Conservation (phyloP, 139 green algal genomes). For the Coelastrella sp. region DNA sequence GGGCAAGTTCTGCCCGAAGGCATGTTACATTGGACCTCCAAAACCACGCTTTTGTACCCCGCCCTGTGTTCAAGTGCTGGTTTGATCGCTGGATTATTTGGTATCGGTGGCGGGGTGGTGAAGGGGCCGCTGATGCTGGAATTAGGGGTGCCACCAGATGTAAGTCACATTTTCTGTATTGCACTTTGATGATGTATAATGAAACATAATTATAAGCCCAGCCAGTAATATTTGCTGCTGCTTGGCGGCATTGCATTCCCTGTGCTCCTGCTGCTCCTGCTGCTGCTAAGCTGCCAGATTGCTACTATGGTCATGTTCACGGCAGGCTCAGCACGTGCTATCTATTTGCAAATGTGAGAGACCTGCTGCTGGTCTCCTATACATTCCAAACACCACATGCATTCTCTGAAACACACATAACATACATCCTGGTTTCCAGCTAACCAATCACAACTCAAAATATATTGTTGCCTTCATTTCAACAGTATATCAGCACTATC, state of each 20-base stretch:
- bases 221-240: not conserved
- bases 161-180: slow-evolving; percentile 18
- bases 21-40: slow-evolving; percentile 51
- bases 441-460: too few relatives aligned
- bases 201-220: too few relatives aligned
- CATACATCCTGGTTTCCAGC: too few relatives aligned
- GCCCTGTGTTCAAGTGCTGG: slow-evolving; percentile 65
- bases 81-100: slow-evolving; percentile 73
- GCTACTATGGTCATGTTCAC: slow-evolving; percentile 71
- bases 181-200: not conserved
- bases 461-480: too few relatives aligned
- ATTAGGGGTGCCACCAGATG: slow-evolving; percentile 68
- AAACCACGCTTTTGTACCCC: slow-evolving; percentile 68
- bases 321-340: slow-evolving; percentile 40
- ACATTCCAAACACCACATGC: too few relatives aligned
- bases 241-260: not conserved
- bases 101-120: slow-evolving; percentile 63
- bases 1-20: not conserved
- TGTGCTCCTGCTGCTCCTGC: slow-evolving; percentile 26
- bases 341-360: too few relatives aligned
- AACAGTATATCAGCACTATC: not conserved
- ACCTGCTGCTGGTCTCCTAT: too few relatives aligned
- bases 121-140: slow-evolving; percentile 75
- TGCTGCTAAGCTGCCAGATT: slow-evolving; percentile 8
- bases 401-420: too few relatives aligned